Evolutionary conservation across 2,329 filamentous ascomycete species (phyloP), one percentile per base, ranked within the genome.

Genomic region (Monilinia fructicola): DNA sequence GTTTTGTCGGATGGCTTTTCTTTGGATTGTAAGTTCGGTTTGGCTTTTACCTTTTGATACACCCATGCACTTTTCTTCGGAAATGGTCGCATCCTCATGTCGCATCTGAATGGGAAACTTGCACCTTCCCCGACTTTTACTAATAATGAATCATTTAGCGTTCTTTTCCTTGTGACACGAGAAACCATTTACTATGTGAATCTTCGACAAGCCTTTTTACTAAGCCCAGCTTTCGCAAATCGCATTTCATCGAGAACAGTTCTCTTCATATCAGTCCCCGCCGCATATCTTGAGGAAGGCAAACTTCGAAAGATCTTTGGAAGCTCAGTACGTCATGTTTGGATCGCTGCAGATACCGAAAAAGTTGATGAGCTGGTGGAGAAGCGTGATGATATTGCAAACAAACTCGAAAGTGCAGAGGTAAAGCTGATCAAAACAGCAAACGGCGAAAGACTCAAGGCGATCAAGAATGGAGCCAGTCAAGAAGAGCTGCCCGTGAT

Each of bases 131-230:
- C 11, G 10, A 21, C 2, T 5, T 3, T 28, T 50, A 4, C 62
- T 64, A 7, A 64, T 3, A 7, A 14, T 16, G 9, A 23, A n/a
- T 58, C 16, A 10, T n/a, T 14, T 58, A 64, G 62, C 76, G 84
- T 98, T 71, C 89, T 98, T 77, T 95, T 91, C 79, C 89, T 92
- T 74, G 87, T 98, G 69, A 90, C 93, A 66, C 86, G 94, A 67
- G 94, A 98, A 78, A 89, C 87, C 76, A 90, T 98, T 73, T 97
- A 89, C 83, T 96, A 92, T 78, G 90, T 97, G 81, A 96, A 96
- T 74, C 80, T 98, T 62, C 90, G 93, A 70, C 94, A 98, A 79
- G 94, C 94, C 0, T 97, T 96, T 79, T 86, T 96, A 52, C 85
- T 96, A 65, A 93, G 92, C 14, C 92, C 93, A 14, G 82, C 91